Percentiles rank a stretch among this genome's conserved stretches.
Conservation (phyloP, 208 protist species). For the Leishmania martiniquensis region DNA sequence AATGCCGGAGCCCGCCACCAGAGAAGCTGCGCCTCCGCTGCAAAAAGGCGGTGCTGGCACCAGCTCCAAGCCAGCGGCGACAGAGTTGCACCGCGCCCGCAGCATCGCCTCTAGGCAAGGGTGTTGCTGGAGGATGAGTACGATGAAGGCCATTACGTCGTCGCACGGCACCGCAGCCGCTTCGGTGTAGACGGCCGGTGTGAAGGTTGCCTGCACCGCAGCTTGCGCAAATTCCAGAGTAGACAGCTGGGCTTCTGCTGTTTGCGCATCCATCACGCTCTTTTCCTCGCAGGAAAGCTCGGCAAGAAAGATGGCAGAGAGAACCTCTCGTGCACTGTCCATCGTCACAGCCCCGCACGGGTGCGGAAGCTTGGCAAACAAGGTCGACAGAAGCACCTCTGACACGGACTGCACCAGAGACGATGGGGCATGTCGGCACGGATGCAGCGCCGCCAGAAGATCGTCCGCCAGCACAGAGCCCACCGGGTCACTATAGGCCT, state of each 20-base stretch:
- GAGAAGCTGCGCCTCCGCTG: background rate
- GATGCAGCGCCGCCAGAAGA: constrained; percentile 32
- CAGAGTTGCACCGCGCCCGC: constrained; percentile 19
- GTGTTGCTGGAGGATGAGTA: constrained; percentile 50
- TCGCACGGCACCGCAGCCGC: constrained; percentile 32
- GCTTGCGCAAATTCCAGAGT: constrained; percentile 10
- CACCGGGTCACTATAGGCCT: constrained; percentile 76
- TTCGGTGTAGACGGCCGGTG: constrained; percentile 20
- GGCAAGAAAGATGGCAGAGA: constrained; percentile 31
- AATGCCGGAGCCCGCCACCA: background rate
- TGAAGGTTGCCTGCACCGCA: constrained; percentile 30
- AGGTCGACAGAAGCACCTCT: constrained; percentile 3
- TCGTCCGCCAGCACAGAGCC: constrained; percentile 72
- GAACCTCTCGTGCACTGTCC: constrained; percentile 31
- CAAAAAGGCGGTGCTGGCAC: background rate
- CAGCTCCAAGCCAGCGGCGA: background rate
- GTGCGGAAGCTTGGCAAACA: constrained; percentile 18
- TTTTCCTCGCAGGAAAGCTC: constrained; percentile 12
- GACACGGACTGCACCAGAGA: background rate
- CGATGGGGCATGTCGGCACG: constrained; percentile 8
- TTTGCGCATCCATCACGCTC: background rate
- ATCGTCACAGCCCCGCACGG: constrained; percentile 24
- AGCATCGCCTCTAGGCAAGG: constrained; percentile 27
- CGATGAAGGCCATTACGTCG: constrained; percentile 48
- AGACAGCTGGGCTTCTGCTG: background rate